Percentiles rank a stretch among this genome's conserved stretches.
phyloP scores from a whole-genome alignment of 2,329 filamentous ascomycete species.

The Xylaria polymorpha region DNA sequence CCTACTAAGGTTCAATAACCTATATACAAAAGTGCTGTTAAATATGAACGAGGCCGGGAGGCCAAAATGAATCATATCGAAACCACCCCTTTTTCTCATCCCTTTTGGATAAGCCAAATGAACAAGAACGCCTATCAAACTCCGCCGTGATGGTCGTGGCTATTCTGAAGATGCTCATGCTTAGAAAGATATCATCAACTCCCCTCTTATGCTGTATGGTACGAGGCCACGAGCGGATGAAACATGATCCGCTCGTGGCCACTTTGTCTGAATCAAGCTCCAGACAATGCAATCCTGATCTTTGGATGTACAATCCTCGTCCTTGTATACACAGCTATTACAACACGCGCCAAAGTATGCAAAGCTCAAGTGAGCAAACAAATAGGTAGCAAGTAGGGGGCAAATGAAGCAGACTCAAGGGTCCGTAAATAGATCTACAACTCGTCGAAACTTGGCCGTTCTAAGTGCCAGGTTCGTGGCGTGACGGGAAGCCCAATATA shows the following conservation, averaged over 20 bases:
- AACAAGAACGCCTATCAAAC: conserved; percentile 31
- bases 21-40: conserved; percentile 9
- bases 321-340: conserved; percentile 17
- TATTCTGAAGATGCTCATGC: conserved; percentile 32
- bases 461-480: conserved; percentile 61
- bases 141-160: conserved; percentile 27
- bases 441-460: conserved; percentile 61
- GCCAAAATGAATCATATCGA: conserved; percentile 12
- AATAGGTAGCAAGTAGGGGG: conserved; percentile 2
- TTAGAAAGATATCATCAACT: conserved; percentile 15
- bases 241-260: conserved; percentile 10
- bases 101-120: not conserved
- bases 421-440: conserved; percentile 50
- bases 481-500: conserved; percentile 65
- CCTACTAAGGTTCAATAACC: not conserved
- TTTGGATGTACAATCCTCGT: conserved; percentile 20
- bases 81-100: not conserved
- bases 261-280: conserved; percentile 2
- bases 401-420: not conserved
- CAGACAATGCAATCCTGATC: conserved; percentile 7
- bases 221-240: not conserved
- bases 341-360: conserved; percentile 23
- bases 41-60: not conserved
- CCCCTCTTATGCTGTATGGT: conserved; percentile 11
- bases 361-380: conserved; percentile 11